These are phyloP conservation scores for Basipetospora chlamydospora DNA, from an alignment of 2,329 filamentous ascomycete genomes.

Conservation along the genomic window DNA sequence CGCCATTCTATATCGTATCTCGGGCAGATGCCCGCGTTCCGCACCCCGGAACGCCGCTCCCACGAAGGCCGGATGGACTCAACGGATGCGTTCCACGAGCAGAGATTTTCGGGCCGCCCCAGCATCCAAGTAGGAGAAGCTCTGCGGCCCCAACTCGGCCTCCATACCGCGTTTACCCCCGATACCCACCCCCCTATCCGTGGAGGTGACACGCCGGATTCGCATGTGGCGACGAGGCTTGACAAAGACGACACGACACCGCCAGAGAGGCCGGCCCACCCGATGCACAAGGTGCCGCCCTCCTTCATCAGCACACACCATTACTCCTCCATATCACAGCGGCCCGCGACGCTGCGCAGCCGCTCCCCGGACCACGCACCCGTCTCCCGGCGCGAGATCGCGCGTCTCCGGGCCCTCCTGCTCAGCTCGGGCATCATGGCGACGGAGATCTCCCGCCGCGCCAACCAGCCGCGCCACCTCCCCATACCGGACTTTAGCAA, in stretches of 20 bases:
- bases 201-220: no score
- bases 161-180: no score
- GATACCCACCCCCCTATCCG: no score
- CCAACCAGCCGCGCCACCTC: constrained; percentile 22
- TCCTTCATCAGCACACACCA: constrained; percentile 4
- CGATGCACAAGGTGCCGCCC: constrained; percentile 14
- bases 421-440: constrained; percentile 84
- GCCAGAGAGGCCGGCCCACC: constrained; percentile 3
- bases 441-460: constrained; percentile 58
- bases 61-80: no score
- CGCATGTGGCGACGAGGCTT: no score
- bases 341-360: constrained; percentile 21
- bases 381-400: constrained; percentile 58
- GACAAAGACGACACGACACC: no score
- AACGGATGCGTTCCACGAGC: no score
- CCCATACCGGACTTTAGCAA: no score
- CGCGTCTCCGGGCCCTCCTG: constrained; percentile 61
- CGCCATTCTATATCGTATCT: background rate
- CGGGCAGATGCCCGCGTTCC: constrained; percentile 4
- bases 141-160: no score
- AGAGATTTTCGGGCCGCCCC: background rate
- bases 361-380: constrained; percentile 16
- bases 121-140: no score
- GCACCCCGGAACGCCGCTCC: background rate
- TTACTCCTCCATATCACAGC: constrained; percentile 3